A percentile compares a stretch with the other conserved stretches of the same genome.
These are phyloP conservation scores for Arthrinium puccinioides DNA, from an alignment of 2,329 filamentous ascomycete genomes.

Conservation along the genomic window DNA sequence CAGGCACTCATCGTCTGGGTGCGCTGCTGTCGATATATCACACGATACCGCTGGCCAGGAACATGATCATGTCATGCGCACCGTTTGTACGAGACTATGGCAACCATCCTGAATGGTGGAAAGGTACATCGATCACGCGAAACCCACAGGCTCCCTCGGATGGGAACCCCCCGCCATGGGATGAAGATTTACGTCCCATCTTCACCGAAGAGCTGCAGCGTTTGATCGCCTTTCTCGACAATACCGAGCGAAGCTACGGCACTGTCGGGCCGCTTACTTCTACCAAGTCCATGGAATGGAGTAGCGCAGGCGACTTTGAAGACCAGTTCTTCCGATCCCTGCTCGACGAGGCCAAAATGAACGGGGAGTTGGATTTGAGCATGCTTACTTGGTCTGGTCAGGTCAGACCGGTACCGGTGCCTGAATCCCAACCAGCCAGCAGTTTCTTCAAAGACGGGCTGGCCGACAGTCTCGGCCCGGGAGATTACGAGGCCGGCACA, in stretches of 20 bases:
- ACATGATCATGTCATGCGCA: slow-evolving; percentile 36
- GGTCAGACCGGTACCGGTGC: no score
- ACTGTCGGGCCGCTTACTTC: no score
- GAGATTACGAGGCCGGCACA: no score
- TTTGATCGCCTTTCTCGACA: slow-evolving; percentile 56
- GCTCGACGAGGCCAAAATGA: slow-evolving; percentile 9
- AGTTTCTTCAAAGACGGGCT: slow-evolving; percentile 3
- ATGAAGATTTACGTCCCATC: slow-evolving; percentile 24
- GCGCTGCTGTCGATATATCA: slow-evolving; percentile 52
- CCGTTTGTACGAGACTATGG: slow-evolving; percentile 41
- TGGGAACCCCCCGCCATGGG: slow-evolving; percentile 15
- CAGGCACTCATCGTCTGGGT: slow-evolving; percentile 30
- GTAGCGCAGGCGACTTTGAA: slow-evolving; percentile 44
- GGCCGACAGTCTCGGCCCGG: no score
- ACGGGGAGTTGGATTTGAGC: no score
- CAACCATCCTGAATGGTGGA: slow-evolving; percentile 54
- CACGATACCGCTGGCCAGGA: slow-evolving; percentile 50
- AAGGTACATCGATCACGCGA: slow-evolving; percentile 42
- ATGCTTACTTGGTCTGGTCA: no score
- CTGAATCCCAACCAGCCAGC: neutral
- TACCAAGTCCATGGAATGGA: no score
- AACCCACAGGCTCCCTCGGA: slow-evolving; percentile 10
- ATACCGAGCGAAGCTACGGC: slow-evolving; percentile 52
- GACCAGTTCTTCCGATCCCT: slow-evolving; percentile 28
- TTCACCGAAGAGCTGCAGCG: slow-evolving; percentile 52